Percentiles rank a stretch among this genome's conserved stretches.
phyloP scores from a whole-genome alignment of 2,329 filamentous ascomycete genomes.

The Xylariaceae sp. region DNA sequence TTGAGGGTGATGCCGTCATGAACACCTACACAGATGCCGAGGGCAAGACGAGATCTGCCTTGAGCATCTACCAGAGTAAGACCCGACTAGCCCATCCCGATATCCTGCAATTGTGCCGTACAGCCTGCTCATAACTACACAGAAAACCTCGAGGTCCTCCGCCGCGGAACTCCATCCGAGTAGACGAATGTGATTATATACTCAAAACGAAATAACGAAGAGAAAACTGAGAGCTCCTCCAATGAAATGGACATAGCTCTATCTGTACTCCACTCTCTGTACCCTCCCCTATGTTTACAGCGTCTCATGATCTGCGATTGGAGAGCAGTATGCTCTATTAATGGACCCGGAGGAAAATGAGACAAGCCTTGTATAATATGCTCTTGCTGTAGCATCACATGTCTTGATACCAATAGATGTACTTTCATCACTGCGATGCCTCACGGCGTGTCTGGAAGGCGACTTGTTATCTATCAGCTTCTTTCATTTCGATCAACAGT shows the following conservation, averaged over 20 bases:
- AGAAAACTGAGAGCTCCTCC: not conserved
- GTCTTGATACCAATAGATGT: not conserved
- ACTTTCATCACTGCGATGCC: not conserved
- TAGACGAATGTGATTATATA: not conserved
- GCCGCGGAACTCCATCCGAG: slow-evolving; percentile 25
- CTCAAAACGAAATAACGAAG: not conserved
- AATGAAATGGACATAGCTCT: not conserved
- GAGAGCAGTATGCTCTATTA: not conserved
- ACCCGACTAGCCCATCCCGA: not conserved
- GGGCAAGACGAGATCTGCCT: slow-evolving; percentile 59
- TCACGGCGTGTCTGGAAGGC: not conserved
- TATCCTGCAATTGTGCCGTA: not conserved
- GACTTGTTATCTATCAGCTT: not conserved
- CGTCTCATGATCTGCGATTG: not conserved
- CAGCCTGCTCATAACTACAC: slow-evolving; percentile 7
- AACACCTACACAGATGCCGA: slow-evolving; percentile 65
- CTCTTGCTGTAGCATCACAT: slow-evolving; percentile 2
- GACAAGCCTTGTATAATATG: slow-evolving; percentile 8
- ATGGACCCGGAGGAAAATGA: not conserved
- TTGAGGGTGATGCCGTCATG: slow-evolving; percentile 80
- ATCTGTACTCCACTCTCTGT: slow-evolving; percentile 8
- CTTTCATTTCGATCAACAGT: not conserved
- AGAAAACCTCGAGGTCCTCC: slow-evolving; percentile 50
- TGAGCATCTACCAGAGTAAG: slow-evolving; percentile 82
- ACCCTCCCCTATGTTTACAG: slow-evolving; percentile 5